These are phyloP conservation scores for Penicillium nucicola DNA, from an alignment of 495 filamentous ascomycete genomes.

Conservation along the genomic window DNA sequence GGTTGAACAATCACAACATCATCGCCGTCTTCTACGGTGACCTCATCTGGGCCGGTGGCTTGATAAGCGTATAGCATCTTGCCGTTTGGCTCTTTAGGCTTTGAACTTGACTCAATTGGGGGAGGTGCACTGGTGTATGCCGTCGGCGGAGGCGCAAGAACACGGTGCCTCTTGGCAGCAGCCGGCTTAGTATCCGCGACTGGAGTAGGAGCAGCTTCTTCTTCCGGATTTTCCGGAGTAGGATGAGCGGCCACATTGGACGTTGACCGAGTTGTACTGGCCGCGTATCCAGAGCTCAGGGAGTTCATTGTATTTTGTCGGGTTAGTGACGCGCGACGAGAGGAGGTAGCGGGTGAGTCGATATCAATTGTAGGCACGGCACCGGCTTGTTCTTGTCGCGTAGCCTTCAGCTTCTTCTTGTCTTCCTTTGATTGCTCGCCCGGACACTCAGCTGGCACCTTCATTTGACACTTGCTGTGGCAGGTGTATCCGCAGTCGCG, in stretches of 20 bases:
- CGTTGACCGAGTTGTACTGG: slow-evolving; percentile 72
- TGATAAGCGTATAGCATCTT: slow-evolving; percentile 90
- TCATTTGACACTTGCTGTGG: slow-evolving; percentile 98
- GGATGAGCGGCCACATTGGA: slow-evolving; percentile 50
- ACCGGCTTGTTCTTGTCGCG: slow-evolving; percentile 77
- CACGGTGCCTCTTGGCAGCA: slow-evolving; percentile 56
- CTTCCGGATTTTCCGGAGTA: slow-evolving; percentile 29
- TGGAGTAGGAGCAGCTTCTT: slow-evolving; percentile 28
- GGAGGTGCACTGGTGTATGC: slow-evolving; percentile 70
- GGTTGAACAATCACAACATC: slow-evolving; percentile 77
- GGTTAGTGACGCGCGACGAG: slow-evolving; percentile 54
- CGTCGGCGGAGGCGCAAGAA: slow-evolving; percentile 83
- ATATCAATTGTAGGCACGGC: slow-evolving; percentile 40
- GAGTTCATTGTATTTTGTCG: slow-evolving; percentile 93
- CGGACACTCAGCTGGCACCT: slow-evolving; percentile 92
- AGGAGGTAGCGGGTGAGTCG: slow-evolving; percentile 33
- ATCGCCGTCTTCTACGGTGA: slow-evolving; percentile 72
- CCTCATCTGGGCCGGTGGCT: slow-evolving; percentile 72
- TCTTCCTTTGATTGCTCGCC: slow-evolving; percentile 92
- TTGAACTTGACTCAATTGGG: slow-evolving; percentile 25
- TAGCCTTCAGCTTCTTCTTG: slow-evolving; percentile 83
- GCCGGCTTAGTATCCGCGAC: slow-evolving; percentile 36
- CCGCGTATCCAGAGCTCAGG: slow-evolving; percentile 82
- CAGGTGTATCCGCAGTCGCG: slow-evolving; percentile 96
- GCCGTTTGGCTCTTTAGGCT: slow-evolving; percentile 60